Evolutionary conservation across 2,329 filamentous ascomycete genomes (phyloP), one percentile per base, ranked within the genome.

Genomic region (Diaporthe vaccinii): DNA sequence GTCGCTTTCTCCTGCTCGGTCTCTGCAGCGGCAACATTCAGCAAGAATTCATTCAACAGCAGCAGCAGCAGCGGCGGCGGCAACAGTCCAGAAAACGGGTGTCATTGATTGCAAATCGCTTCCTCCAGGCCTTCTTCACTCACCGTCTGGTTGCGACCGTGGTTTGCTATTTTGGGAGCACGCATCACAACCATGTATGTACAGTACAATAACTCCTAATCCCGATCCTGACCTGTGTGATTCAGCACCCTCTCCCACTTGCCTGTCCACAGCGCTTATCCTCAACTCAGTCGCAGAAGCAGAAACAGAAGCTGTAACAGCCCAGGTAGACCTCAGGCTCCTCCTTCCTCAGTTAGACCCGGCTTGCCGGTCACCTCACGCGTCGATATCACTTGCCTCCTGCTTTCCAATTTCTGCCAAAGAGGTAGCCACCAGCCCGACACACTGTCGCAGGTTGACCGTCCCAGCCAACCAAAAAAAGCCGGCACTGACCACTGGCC

Each of bases 301-400:
- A 69, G 65, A 69, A 68, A 69, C 49, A 69, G 65, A 69, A 68
- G 31, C 34, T 53, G 65, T 51, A 41, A 53, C 65, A 68, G 65
- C 65, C 65, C 62, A 69, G 46, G 46, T 69, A 55, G 65, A 55
- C 46, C 65, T 55, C 65, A 41, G 65, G 65, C 65, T 51, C 49
- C 49, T 55, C 34, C 65, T 39, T 69, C 65, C 31, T 53, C 62
- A 34, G 28, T 25, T 36, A 51, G 46, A 68, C 44, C 31, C 39
- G 62, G 62, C 62, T 53, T 53, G 46, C 62, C 62, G 22, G 62
- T 53, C 44, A 25, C 46, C n/a, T 10, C 20, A 41, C 65, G 22
- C 49, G 2, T 55, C 49, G 49, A 69, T 69, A 55, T 69, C 46
- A 46, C 65, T 68, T 53, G 65, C 65, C 65, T 53, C 34, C 65